A percentile compares a stretch with the other conserved stretches of the same genome.
These are phyloP conservation scores for Starmerella tilneyi DNA, from an alignment of 805 yeast species.

Conservation along the genomic window DNA sequence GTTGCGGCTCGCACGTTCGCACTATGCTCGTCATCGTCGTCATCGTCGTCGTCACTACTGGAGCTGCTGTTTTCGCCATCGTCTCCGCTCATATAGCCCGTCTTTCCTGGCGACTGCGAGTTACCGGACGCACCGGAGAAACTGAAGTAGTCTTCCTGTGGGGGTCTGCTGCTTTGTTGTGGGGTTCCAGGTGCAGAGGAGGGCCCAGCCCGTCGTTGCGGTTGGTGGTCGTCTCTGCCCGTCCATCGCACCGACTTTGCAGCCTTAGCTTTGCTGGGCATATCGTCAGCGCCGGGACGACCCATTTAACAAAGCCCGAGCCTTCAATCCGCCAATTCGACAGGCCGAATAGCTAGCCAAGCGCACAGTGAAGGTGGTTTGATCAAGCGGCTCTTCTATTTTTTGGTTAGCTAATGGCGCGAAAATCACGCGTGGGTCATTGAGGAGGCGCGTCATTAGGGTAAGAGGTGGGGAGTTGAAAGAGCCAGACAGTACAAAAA, in stretches of 20 bases:
- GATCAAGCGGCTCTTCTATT: neutral
- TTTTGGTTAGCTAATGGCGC: slow-evolving; percentile 1
- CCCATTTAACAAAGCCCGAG: neutral
- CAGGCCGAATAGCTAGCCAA: neutral
- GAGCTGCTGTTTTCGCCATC: slow-evolving; percentile 1
- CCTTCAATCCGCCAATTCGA: neutral
- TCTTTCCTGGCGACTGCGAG: too few relatives aligned
- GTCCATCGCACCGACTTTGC: slow-evolving; percentile 22
- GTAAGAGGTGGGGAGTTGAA: too few relatives aligned
- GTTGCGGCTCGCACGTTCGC: slow-evolving; percentile 18
- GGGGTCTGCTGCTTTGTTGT: neutral
- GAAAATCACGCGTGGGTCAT: neutral
- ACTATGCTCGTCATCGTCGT: slow-evolving; percentile 10
- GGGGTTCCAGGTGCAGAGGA: too few relatives aligned
- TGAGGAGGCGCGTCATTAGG: slow-evolving; percentile 5
- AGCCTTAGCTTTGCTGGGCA: neutral
- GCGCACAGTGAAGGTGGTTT: too few relatives aligned
- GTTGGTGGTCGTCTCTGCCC: slow-evolving; percentile 12
- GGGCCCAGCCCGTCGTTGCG: too few relatives aligned
- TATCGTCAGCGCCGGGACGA: neutral
- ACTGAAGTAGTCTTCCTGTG: slow-evolving; percentile 16
- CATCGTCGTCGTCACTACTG: slow-evolving; percentile 4
- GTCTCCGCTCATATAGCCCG: neutral
- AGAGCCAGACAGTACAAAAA: too few relatives aligned
- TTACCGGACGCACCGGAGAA: slow-evolving; percentile 20